Percentiles rank a stretch among this genome's conserved stretches.
phyloP scores from a whole-genome alignment of 2,329 filamentous ascomycete genomes.

The Alternaria conjuncta region DNA sequence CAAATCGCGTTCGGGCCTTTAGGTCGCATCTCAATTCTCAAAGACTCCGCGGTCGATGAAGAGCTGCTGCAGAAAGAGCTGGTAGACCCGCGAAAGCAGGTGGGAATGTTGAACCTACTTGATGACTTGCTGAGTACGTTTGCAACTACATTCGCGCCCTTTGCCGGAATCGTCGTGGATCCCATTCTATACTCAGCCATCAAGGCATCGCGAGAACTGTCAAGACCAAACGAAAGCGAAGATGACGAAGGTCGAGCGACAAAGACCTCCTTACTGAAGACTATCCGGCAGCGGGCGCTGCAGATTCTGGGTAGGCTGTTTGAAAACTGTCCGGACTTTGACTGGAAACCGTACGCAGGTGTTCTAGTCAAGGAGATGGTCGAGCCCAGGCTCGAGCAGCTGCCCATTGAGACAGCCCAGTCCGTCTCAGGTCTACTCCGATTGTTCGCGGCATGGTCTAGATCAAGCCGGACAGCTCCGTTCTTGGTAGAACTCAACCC shows the following conservation, averaged over 20 bases:
- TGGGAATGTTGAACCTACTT: slow-evolving; percentile 91
- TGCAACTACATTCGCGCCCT: slow-evolving; percentile 73
- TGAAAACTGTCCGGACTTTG: slow-evolving; percentile 70
- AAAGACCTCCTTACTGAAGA: slow-evolving; percentile 65
- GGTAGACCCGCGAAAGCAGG: slow-evolving; percentile 76
- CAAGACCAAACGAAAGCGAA: slow-evolving; percentile 38
- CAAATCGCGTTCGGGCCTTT: slow-evolving; percentile 79
- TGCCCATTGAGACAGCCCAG: slow-evolving; percentile 86
- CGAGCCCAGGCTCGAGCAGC: slow-evolving; percentile 75
- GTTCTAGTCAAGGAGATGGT: slow-evolving; percentile 77
- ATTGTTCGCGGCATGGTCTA: slow-evolving; percentile 82
- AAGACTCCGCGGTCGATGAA: slow-evolving; percentile 58
- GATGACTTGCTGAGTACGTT: slow-evolving; percentile 85
- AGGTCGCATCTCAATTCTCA: slow-evolving; percentile 64
- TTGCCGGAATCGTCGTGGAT: slow-evolving; percentile 72
- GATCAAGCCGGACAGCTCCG: slow-evolving; percentile 67
- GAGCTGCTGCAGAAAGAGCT: slow-evolving; percentile 56
- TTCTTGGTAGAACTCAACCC: slow-evolving; percentile 71
- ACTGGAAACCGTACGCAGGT: slow-evolving; percentile 75
- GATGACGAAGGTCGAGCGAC: slow-evolving; percentile 36
- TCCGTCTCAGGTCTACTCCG: slow-evolving; percentile 83
- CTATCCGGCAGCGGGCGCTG: slow-evolving; percentile 73
- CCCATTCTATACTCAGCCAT: slow-evolving; percentile 83
- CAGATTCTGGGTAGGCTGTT: slow-evolving; percentile 85
- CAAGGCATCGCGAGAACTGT: slow-evolving; percentile 61